These are phyloP conservation scores for Daldinia eschscholtzii DNA, from an alignment of 2,329 filamentous ascomycete species.

Conservation along the genomic window DNA sequence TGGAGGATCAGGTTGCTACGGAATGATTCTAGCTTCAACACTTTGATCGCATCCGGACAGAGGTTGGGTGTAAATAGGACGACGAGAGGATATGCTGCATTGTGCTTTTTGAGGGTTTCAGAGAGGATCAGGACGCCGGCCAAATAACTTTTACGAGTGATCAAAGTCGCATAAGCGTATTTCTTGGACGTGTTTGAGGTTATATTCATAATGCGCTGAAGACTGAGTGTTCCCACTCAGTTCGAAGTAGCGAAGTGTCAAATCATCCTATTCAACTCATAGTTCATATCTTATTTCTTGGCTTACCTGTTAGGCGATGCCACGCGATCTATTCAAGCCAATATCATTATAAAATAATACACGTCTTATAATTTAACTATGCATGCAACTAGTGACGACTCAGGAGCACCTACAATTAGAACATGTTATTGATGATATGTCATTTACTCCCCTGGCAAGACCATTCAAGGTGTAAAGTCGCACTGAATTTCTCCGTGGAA, in stretches of 20 bases:
- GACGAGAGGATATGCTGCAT: slow-evolving; percentile 61
- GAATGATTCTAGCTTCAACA: slow-evolving; percentile 57
- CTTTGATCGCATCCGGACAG: slow-evolving; percentile 54
- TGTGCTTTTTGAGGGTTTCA: slow-evolving; percentile 61
- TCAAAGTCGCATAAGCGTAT: slow-evolving; percentile 62
- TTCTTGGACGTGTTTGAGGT: slow-evolving; percentile 22
- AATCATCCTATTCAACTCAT: too few species aligned
- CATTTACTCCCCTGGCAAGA: too few species aligned
- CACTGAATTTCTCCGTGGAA: background rate
- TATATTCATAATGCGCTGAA: slow-evolving; percentile 6
- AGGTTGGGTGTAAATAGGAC: slow-evolving; percentile 63
- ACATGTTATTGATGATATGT: too few species aligned
- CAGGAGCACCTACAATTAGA: too few species aligned
- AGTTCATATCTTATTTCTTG: too few species aligned
- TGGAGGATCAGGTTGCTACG: slow-evolving; percentile 57
- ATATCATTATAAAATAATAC: too few species aligned
- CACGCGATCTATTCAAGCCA: too few species aligned
- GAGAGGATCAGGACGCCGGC: slow-evolving; percentile 64
- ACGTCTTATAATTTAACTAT: too few species aligned
- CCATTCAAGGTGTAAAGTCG: background rate
- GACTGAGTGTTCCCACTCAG: too few species aligned
- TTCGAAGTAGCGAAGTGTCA: too few species aligned
- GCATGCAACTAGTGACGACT: too few species aligned
- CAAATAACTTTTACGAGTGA: slow-evolving; percentile 65
- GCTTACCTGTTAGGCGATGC: too few species aligned